Percentiles rank a stretch among this genome's conserved stretches.
Conservation (phyloP, 768 basidiomycete species). For the Boletus rex-veris region DNA sequence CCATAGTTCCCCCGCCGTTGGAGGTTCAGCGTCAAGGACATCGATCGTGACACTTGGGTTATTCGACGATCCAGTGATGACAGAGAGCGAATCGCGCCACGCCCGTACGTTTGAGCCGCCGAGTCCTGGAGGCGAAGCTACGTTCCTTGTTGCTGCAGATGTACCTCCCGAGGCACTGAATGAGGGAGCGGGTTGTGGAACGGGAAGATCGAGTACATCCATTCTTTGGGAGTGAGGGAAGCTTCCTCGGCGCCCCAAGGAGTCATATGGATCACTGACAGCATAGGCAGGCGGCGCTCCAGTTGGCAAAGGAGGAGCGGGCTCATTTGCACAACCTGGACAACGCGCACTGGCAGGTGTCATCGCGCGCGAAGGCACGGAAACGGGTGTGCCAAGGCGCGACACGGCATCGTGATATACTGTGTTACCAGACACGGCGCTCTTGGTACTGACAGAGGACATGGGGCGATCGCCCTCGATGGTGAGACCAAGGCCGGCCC, state of each 20-base stretch:
- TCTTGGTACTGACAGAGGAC: slow-evolving; percentile 55
- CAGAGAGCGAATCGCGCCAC: slow-evolving; percentile 36
- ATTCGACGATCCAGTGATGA: slow-evolving; percentile 31
- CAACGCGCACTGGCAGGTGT: slow-evolving; percentile 39
- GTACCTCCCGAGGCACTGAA: slow-evolving; percentile 42
- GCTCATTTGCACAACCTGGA: slow-evolving; percentile 2
- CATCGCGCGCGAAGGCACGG: slow-evolving; percentile 42
- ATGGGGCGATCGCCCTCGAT: slow-evolving; percentile 48
- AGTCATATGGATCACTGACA: slow-evolving; percentile 29
- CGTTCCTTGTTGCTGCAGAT: slow-evolving; percentile 18
- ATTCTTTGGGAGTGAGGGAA: slow-evolving; percentile 29
- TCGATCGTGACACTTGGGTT: slow-evolving; percentile 46
- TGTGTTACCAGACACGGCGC: slow-evolving; percentile 51
- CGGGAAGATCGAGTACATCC: slow-evolving; percentile 56
- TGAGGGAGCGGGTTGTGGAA: slow-evolving; percentile 52
- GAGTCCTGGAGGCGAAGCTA: slow-evolving; percentile 39
- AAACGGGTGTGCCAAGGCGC: slow-evolving; percentile 40
- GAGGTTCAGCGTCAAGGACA: slow-evolving; percentile 67
- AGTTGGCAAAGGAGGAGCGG: slow-evolving; percentile 15
- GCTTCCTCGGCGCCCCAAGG: slow-evolving; percentile 22
- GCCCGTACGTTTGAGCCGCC: slow-evolving; percentile 24
- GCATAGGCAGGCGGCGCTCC: slow-evolving; percentile 33
- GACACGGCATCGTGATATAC: slow-evolving; percentile 63
- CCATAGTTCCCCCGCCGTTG: slow-evolving; percentile 60
- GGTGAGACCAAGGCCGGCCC: slow-evolving; percentile 36